A percentile compares a stretch with the other conserved stretches of the same genome.
phyloP scores from a whole-genome alignment of 345 rosid genomes.

The Brassica incana region DNA sequence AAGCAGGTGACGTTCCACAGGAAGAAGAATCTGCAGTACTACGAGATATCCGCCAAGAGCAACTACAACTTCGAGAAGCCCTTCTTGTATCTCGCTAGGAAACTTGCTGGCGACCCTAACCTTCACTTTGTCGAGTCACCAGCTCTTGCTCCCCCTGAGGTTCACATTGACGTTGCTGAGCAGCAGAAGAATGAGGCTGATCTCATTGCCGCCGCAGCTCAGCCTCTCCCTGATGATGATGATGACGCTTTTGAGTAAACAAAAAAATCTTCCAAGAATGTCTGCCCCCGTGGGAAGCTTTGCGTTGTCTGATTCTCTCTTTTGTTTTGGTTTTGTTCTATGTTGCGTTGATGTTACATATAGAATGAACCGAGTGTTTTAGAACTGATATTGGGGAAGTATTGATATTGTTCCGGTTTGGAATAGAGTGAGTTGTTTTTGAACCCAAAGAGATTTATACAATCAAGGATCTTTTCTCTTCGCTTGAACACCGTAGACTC shows the following conservation, averaged over 20 bases:
- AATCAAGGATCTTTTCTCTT: neutral
- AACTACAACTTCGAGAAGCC: constrained; percentile 1
- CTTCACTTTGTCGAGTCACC: constrained; percentile 48
- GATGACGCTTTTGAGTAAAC: neutral
- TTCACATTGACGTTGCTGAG: neutral
- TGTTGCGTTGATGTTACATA: neutral
- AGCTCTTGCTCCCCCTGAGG: constrained; percentile 54
- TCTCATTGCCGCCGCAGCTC: neutral
- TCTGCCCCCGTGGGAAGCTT: neutral
- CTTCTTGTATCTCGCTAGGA: neutral
- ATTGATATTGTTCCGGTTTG: neutral
- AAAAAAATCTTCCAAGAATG: constrained; percentile 20
- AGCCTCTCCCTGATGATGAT: neutral
- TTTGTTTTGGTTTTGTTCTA: neutral
- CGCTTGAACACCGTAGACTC: neutral
- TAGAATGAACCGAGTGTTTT: neutral
- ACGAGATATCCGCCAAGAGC: constrained; percentile 79
- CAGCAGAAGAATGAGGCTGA: neutral
- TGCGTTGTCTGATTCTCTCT: neutral
- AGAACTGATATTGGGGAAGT: neutral
- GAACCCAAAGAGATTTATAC: constrained; percentile 1
- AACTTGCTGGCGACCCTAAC: neutral
- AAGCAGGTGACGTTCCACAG: constrained; percentile 91
- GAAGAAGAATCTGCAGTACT: constrained; percentile 90
- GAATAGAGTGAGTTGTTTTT: neutral